Conservation (phyloP, 805 yeast species). For the Spathaspora boniae region DNA sequence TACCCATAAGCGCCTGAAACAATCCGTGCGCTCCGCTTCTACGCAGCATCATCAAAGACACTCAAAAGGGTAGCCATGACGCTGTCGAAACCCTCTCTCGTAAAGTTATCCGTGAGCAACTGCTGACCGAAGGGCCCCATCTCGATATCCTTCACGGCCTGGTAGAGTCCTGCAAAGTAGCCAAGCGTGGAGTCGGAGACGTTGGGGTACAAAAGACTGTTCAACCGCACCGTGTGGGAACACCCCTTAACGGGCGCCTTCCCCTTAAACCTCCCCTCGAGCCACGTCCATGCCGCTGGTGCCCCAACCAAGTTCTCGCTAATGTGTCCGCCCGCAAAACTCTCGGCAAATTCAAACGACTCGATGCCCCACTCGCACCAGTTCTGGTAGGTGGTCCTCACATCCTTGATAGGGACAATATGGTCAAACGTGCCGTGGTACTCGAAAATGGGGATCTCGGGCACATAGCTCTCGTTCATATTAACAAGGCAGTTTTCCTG, state of each 20-base stretch:
- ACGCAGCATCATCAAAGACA: too few relatives aligned
- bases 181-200: constrained; percentile 1
- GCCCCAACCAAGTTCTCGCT: constrained; percentile 19
- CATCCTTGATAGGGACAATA: constrained; percentile 18
- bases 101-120: too few relatives aligned
- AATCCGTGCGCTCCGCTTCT: too few relatives aligned
- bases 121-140: too few relatives aligned
- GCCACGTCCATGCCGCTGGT: constrained; percentile 22
- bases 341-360: constrained; percentile 27
- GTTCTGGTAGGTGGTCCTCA: constrained; percentile 18
- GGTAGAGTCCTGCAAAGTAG: constrained; percentile 3
- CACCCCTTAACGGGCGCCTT: constrained; percentile 46
- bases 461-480: constrained; percentile 11
- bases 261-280: constrained; percentile 21
- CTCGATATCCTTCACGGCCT: not conserved
- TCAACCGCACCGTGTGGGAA: constrained; percentile 49
- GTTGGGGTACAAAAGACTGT: constrained; percentile 39
- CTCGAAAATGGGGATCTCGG: constrained; percentile 19
- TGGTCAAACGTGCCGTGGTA: constrained; percentile 20
- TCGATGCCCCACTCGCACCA: constrained; percentile 27
- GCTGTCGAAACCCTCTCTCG: too few relatives aligned
- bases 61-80: too few relatives aligned
- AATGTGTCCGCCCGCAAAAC: constrained; percentile 24
- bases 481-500: constrained; percentile 21
- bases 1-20: too few relatives aligned